Evolutionary conservation across 257 asterid species (phyloP).

Genomic region (Echium plantagineum): DNA sequence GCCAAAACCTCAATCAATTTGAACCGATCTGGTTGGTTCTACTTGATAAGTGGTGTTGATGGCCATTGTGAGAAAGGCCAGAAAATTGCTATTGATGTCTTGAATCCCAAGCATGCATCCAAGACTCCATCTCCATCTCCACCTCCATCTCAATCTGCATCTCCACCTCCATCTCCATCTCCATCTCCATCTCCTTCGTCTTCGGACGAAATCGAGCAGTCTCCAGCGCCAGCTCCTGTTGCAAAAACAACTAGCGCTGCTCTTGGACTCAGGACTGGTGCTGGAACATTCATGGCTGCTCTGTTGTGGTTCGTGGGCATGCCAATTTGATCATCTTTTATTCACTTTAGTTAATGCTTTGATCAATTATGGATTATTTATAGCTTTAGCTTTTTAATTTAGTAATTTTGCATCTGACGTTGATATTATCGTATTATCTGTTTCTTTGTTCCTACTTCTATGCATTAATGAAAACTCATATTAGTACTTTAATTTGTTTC

Average conservation of each 20-base stretch:
- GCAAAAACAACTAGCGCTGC: constrained; percentile 14
- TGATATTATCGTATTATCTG: too few relatives aligned
- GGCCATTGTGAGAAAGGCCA: constrained; percentile 54
- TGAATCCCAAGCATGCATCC: constrained; percentile 21
- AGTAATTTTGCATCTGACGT: too few relatives aligned
- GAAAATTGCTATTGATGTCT: constrained; percentile 34
- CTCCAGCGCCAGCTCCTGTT: constrained; percentile 36
- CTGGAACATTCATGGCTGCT: not conserved
- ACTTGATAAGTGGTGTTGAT: constrained; percentile 56
- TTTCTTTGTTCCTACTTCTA: too few relatives aligned
- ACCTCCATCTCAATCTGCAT: constrained; percentile 1
- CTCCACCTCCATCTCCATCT: not conserved
- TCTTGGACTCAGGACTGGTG: constrained; percentile 1
- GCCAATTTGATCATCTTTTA: constrained; percentile 13
- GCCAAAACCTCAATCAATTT: constrained; percentile 34
- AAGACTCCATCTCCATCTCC: not conserved
- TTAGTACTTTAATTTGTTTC: too few relatives aligned
- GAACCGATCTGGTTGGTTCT: constrained; percentile 35
- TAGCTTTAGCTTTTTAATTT: too few relatives aligned
- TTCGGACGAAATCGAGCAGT: not conserved
- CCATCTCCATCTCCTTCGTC: not conserved
- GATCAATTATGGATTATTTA: too few relatives aligned
- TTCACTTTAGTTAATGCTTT: constrained; percentile 10
- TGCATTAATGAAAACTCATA: too few relatives aligned
- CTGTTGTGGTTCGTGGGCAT: constrained; percentile 2